Percentiles rank a stretch among this genome's conserved stretches.
Evolutionary conservation across 352 stramenopile genomes (phyloP).

Genomic region (Elongisporangium senticosum): DNA sequence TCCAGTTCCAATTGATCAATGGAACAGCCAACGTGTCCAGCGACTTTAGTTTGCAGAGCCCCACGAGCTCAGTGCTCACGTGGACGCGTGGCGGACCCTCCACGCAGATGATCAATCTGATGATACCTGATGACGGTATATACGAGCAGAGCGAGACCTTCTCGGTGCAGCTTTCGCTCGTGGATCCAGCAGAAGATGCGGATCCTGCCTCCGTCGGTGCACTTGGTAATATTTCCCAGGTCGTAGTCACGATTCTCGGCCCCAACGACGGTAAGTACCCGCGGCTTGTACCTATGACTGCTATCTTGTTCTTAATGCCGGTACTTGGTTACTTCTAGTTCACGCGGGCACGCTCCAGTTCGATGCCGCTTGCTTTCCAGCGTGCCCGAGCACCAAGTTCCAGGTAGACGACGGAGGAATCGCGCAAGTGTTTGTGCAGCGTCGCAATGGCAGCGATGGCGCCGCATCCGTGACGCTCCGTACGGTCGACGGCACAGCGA

Average conservation of each 20-base stretch:
- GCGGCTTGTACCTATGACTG: background rate
- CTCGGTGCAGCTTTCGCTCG: conserved; percentile 23
- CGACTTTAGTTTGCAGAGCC: conserved; percentile 39
- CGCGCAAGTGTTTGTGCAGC: conserved; percentile 43
- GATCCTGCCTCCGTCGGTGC: conserved; percentile 20
- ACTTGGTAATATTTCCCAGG: conserved; percentile 34
- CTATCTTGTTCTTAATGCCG: background rate
- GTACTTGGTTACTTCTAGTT: conserved; percentile 6
- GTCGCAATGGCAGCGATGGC: conserved; percentile 46
- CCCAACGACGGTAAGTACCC: conserved; percentile 38
- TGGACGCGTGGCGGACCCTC: conserved; percentile 34
- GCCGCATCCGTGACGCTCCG: conserved; percentile 30
- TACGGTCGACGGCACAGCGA: conserved; percentile 39
- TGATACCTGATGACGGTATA: conserved; percentile 35
- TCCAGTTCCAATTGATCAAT: conserved; percentile 38
- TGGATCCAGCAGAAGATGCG: conserved; percentile 16
- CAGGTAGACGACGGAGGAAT: conserved; percentile 35
- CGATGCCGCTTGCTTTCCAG: conserved; percentile 59
- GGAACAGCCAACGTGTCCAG: conserved; percentile 32
- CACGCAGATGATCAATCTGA: conserved; percentile 39
- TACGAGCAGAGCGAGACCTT: conserved; percentile 57
- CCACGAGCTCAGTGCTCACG: conserved; percentile 18
- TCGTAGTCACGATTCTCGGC: conserved; percentile 47
- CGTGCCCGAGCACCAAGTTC: conserved; percentile 44
- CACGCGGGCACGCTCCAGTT: conserved; percentile 51